phyloP scores from a whole-genome alignment of 2,329 filamentous ascomycete genomes.

The Cytospora piceae region DNA sequence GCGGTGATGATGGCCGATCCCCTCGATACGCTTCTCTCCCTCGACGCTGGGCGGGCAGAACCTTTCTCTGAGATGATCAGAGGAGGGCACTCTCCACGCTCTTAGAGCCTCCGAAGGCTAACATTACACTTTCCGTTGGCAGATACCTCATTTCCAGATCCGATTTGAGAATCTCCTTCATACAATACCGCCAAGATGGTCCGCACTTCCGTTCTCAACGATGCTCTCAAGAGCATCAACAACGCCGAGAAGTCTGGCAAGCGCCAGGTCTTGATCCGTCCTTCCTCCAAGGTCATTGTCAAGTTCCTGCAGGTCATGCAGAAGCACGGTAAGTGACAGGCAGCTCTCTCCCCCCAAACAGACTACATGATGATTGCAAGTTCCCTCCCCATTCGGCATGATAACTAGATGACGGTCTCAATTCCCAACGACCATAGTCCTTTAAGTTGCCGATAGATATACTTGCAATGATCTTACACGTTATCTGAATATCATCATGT shows the following conservation, averaged over 20 bases:
- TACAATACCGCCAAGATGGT: constrained; percentile 79
- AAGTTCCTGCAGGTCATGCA: constrained; percentile 99
- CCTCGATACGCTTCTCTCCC: constrained; percentile 66
- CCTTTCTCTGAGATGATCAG: constrained; percentile 55
- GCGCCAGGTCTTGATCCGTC: constrained; percentile 98
- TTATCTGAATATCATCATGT: constrained; percentile 78
- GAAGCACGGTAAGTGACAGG: constrained; percentile 84
- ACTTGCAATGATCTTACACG: constrained; percentile 93
- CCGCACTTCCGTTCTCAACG: constrained; percentile 98
- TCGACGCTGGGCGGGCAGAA: constrained; percentile 71
- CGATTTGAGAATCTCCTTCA: constrained; percentile 79
- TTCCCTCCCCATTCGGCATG: constrained; percentile 74
- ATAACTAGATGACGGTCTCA: constrained; percentile 99
- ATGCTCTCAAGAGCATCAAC: constrained; percentile 99
- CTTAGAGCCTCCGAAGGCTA: constrained; percentile 64
- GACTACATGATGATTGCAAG: constrained; percentile 28
- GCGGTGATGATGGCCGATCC: constrained; percentile 29
- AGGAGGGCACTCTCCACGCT: constrained; percentile 73
- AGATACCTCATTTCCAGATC: constrained; percentile 68
- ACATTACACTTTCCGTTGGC: constrained; percentile 47
- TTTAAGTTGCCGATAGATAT: constrained; percentile 99
- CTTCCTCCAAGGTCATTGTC: constrained; percentile 98
- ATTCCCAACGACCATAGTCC: constrained; percentile 84
- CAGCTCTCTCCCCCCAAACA: constrained; percentile 15
- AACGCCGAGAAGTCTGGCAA: constrained; percentile 99